These are phyloP conservation scores for Saturnispora ahearnii DNA, from an alignment of 805 yeast species.

Conservation along the genomic window DNA sequence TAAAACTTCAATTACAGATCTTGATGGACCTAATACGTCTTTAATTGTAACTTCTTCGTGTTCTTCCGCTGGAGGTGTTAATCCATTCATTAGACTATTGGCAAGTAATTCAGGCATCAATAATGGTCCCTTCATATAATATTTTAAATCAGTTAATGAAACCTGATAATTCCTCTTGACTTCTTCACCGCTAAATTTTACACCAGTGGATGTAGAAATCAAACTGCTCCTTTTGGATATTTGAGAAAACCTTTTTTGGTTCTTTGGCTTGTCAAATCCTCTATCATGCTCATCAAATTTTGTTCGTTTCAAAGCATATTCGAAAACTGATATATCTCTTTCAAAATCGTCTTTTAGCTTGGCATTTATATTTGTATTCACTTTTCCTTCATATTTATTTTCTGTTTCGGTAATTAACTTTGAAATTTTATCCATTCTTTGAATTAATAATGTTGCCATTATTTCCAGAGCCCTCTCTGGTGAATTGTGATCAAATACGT, in stretches of 20 bases:
- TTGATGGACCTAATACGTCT: constrained; percentile 90
- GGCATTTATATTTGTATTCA: background rate
- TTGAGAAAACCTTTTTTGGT: constrained; percentile 3
- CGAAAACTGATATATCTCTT: constrained; percentile 2
- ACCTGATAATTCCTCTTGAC: constrained; percentile 2
- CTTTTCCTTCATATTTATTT: background rate
- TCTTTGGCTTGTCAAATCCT: constrained; percentile 1
- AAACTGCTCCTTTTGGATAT: constrained; percentile 4
- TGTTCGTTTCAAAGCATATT: constrained; percentile 2
- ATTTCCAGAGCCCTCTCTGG: constrained; percentile 9
- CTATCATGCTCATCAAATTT: constrained; percentile 4
- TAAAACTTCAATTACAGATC: constrained; percentile 79
- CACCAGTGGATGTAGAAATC: background rate
- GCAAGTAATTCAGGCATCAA: constrained; percentile 71
- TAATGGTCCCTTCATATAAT: constrained; percentile 57
- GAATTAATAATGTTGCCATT: background rate
- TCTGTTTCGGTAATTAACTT: background rate
- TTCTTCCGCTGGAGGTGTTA: constrained; percentile 78
- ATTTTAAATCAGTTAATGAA: constrained; percentile 54
- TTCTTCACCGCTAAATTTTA: constrained; percentile 1
- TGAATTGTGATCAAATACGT: background rate
- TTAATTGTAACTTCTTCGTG: constrained; percentile 70
- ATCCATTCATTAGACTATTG: constrained; percentile 70
- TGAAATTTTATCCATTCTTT: constrained; percentile 5
- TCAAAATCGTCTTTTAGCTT: background rate